Evolutionary conservation across 1,139 yeast species (phyloP), one percentile per base, ranked within the genome.

Genomic region (Taphrina populina): DNA sequence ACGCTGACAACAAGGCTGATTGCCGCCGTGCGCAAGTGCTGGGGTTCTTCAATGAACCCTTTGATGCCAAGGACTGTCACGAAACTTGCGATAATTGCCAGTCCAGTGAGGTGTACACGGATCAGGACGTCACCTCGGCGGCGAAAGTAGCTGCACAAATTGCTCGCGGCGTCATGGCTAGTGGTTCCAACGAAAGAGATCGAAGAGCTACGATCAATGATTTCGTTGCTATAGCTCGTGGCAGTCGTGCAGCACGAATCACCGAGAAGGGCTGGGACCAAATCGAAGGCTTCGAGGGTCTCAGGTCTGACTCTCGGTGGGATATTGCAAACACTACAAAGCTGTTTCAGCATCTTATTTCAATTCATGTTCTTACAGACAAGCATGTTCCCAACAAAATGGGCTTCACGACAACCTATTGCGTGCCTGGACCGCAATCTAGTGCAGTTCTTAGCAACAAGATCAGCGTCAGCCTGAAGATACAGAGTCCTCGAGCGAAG

Each of bases 21-120:
- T 92, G 99, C 67, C 78, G 98, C 59, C 76, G 98, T 60, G 79
- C 82, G 65, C 90, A 88, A 63, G 95, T 92, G 3, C 72, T 92
- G 55, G 92, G 86, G 54, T 92, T 90, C 67, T 92, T 92, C 71
- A 86, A 86, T 67, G 99, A 92, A 66, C 73, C 73, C 5, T 90
- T 90, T 67, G 80, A 85, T 62, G 77, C 86, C 2, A 71, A 70
- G 26, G 71, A 77, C 30, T 92, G 99, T 67, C 69, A 73, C 24
- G 79, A 80, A 60, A 79, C 81, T 60, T 92, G 99, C 72, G 98
- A 92, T 69, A 90, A 88, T 66, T 92, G 99, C 71, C 69, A 73
- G 15, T 76, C 77, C 59, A 77, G 79, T 43, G 70, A 74, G 1
- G 73, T 71, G 17, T 74, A 79, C 26, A 74, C 78, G 21, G 80